Base-by-base conservation (phyloP, 345 rosid genomes). In the Brassica rapa region DNA sequence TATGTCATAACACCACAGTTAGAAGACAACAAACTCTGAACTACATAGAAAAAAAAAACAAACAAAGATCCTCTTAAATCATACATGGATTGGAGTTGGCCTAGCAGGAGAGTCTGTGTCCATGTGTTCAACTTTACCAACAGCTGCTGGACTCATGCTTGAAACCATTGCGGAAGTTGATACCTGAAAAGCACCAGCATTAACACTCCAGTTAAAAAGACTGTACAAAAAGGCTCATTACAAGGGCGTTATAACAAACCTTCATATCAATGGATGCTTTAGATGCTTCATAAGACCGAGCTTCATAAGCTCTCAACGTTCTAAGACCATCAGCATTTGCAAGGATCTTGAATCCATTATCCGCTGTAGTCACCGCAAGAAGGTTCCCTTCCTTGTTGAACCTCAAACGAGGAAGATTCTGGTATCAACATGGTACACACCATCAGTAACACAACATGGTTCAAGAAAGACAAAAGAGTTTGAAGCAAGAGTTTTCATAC, bases 311-410 rank as follows among this genome's bases (percentile, higher is more conserved):
- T 66, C 86, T 82, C 32, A 88, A 76, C 49, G 80, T 74, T 84
- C 90, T 81, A 30, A 82, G 78, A 78, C 94, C 94, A 78, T 73
- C 91, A 30, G 80, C 62, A 80, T 85, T 89, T 66, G 89, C 90
- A 70, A 89, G 87, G 41, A 89, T 83, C 82, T 87, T 87, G 63
- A 89, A 79, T 72, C 87, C 92, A 15, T 76, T 87, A 79, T 88
- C 92, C 0, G 83, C 86, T 33, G 93, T 87, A 39, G 91, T 83
- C 66, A 84, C 91, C 61, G 85, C 93, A 74, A 90, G 87, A 66
- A 90, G 81, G 72, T 73, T 85, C 32, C 96, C 96, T 37, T 88
- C 90, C 84, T 86, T 89, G 89, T 88, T 91, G 86, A 91, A 91
- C 65, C 88, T 87, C 84, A 91, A 60, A 6, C 89, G 79, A 11